These are phyloP conservation scores for Rhizoctonia solani DNA, from an alignment of 1,284 basidiomycete species.

Conservation along the genomic window DNA sequence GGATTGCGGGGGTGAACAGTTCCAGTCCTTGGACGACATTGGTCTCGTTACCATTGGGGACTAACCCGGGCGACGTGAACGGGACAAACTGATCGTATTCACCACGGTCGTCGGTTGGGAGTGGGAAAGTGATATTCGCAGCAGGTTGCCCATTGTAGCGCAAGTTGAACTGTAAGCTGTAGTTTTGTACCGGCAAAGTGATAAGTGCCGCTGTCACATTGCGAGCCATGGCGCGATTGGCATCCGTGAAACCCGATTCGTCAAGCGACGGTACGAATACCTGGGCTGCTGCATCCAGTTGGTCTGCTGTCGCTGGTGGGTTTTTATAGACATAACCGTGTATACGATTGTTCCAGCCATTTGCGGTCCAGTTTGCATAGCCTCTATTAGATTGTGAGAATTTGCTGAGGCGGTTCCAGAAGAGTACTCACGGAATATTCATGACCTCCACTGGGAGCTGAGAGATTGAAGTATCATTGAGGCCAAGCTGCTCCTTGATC, in stretches of 20 bases:
- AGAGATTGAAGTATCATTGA: constrained; percentile 34
- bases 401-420: neutral
- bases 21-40: constrained; percentile 30
- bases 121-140: constrained; percentile 28
- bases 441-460: constrained; percentile 35
- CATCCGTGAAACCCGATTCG: constrained; percentile 32
- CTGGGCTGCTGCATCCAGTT: constrained; percentile 33
- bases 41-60: constrained; percentile 21
- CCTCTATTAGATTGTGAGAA: constrained; percentile 11
- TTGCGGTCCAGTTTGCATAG: constrained; percentile 37
- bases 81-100: constrained; percentile 38
- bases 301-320: constrained; percentile 34
- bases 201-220: constrained; percentile 36
- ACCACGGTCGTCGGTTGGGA: constrained; percentile 34
- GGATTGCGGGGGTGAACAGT: constrained; percentile 11
- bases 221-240: constrained; percentile 29
- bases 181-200: constrained; percentile 29
- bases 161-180: constrained; percentile 30
- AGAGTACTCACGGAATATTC: constrained; percentile 37
- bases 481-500: constrained; percentile 35
- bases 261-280: constrained; percentile 38
- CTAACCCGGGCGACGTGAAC: constrained; percentile 13
- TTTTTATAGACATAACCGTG: constrained; percentile 37
- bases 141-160: constrained; percentile 14
- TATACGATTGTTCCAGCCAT: constrained; percentile 37